Evolutionary conservation across 768 basidiomycete species (phyloP), one percentile per base, ranked within the genome.

Genomic region (Rhizopogon vesiculosus): DNA sequence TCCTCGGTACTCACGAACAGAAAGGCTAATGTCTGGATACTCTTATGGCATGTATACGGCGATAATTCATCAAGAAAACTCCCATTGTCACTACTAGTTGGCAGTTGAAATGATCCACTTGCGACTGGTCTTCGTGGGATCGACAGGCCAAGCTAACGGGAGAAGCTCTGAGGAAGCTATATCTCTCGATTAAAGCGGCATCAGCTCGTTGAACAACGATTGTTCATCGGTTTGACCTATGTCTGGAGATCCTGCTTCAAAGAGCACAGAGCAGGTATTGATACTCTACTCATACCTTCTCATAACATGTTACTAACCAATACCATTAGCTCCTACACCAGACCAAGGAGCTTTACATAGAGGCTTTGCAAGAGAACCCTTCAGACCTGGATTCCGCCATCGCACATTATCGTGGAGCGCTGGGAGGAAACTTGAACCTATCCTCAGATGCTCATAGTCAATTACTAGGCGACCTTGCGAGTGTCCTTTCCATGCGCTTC

Each of bases 381-480:
- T 59, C 68, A 2, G 66, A 66, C 33, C 63, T 70, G 13, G 66
- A 63, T 22, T 49, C 65, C 35, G 64, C 63, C 42, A 61, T 70
- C 13, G 57, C 64, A 31, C 61, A 61, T 56, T 68, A 62, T 19
- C 65, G 68, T 28, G 64, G 64, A 18, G 64, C 66, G 18, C 54
- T 66, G 28, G 16, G 49, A 16, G n/a, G 33, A 15, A 38, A 10
- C 43, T 53, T 48, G 7, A 18, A 51, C 13, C 51, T 68, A 18
- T 59, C 66, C 1, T 55, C 50, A 25, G 64, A 69, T 49, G 58
- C 42, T n/a, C 57, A 42, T 19, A 61, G 66, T 59, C 65, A 67
- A 51, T 19, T 68, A 13, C 53, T 66, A 33, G 61, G 62, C n/a
- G 66, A 69, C 39, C 66, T 69, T 13, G 68, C 67, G 28, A 68